phyloP scores from a whole-genome alignment of 2,329 filamentous ascomycete genomes.

The Aspergillus sp. region DNA sequence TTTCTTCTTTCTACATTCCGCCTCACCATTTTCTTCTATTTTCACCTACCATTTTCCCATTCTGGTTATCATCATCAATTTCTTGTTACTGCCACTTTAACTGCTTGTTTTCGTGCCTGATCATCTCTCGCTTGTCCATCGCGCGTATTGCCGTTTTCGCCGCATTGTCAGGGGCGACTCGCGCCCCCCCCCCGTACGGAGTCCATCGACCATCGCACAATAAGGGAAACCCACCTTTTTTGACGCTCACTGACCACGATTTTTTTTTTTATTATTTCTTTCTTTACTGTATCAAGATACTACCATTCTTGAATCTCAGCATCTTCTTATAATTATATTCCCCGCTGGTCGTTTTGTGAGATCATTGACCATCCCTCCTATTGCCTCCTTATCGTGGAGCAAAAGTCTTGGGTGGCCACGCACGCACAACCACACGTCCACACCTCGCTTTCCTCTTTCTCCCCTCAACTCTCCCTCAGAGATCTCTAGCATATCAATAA shows the following conservation, averaged over 20 bases:
- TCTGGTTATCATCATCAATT: conserved; percentile 5
- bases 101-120: conserved; percentile 1
- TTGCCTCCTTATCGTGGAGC: too few relatives aligned
- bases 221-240: not conserved
- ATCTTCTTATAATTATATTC: not conserved
- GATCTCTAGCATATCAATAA: not conserved
- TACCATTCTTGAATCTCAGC: too few relatives aligned
- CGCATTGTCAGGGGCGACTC: not conserved
- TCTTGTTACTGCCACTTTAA: conserved; percentile 5
- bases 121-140: conserved; percentile 1
- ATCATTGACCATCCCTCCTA: too few relatives aligned
- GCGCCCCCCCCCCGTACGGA: not conserved
- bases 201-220: not conserved
- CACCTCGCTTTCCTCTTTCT: conserved; percentile 1
- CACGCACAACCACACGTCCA: too few relatives aligned
- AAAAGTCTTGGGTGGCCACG: too few relatives aligned
- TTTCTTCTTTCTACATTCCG: conserved; percentile 14
- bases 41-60: conserved; percentile 5
- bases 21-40: conserved; percentile 8
- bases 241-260: conserved; percentile 1
- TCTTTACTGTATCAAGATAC: too few relatives aligned
- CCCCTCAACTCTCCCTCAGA: not conserved
- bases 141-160: conserved; percentile 2
- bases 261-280: conserved; percentile 1
- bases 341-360: not conserved